Evolutionary conservation across 1,284 basidiomycete species (phyloP).

Genomic region (Ustilago trichophora): DNA sequence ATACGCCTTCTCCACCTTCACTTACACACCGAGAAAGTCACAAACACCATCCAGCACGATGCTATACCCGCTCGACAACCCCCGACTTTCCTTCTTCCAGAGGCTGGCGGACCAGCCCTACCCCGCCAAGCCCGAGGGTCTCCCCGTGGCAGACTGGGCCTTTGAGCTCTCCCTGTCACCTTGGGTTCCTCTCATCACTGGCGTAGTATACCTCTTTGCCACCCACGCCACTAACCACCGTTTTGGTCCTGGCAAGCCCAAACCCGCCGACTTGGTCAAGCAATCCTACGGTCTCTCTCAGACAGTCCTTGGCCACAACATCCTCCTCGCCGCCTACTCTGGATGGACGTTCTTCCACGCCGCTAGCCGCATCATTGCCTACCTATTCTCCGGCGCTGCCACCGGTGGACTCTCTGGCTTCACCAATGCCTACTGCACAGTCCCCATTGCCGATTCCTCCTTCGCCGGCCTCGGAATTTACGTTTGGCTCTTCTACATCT

Average conservation of each 20-base stretch:
- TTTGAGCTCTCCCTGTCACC: constrained; percentile 50
- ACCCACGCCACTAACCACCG: constrained; percentile 44
- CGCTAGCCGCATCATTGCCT: constrained; percentile 28
- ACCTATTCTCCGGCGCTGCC: constrained; percentile 29
- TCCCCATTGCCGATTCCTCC: constrained; percentile 58
- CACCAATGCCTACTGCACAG: constrained; percentile 64
- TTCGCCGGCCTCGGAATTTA: constrained; percentile 52
- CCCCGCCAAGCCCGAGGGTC: constrained; percentile 46
- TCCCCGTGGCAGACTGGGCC: constrained; percentile 37
- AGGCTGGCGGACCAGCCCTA: constrained; percentile 38
- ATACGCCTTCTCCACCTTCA: too few relatives aligned
- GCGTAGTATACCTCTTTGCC: constrained; percentile 47
- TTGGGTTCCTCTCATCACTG: constrained; percentile 29
- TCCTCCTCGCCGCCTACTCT: constrained; percentile 61
- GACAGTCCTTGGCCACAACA: constrained; percentile 63
- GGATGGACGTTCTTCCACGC: constrained; percentile 56
- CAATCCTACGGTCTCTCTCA: constrained; percentile 35
- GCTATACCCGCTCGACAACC: constrained; percentile 44
- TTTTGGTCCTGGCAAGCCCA: constrained; percentile 43
- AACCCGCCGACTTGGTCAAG: constrained; percentile 51
- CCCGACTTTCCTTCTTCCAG: constrained; percentile 31
- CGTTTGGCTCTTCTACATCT: constrained; percentile 65
- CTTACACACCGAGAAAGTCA: background rate
- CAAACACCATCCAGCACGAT: constrained; percentile 6
- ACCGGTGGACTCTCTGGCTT: constrained; percentile 48